Conservation (phyloP, 192 early-diverging fungal genomes). For the Gigaspora rosea region DNA sequence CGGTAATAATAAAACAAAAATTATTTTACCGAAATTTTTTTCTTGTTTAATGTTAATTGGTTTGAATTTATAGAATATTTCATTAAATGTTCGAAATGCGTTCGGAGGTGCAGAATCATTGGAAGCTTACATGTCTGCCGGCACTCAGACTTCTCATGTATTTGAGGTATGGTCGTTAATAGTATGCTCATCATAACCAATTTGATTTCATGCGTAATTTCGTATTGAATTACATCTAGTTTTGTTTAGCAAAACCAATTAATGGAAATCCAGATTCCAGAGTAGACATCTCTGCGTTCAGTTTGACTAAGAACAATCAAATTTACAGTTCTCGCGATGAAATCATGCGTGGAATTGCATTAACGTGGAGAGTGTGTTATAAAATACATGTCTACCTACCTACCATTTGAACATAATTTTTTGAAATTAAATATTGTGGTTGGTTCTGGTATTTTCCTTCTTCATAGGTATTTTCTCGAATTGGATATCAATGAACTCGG, state of each 20-base stretch:
- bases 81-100: conserved; percentile 75
- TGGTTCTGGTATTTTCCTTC: too few relatives aligned
- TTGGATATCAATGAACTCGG: conserved; percentile 67
- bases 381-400: background rate
- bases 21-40: background rate
- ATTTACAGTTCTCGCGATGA: conserved; percentile 77
- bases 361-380: conserved; percentile 56
- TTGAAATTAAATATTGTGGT: too few relatives aligned
- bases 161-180: conserved; percentile 44
- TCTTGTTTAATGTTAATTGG: too few relatives aligned
- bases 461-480: conserved; percentile 38
- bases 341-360: conserved; percentile 56
- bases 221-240: conserved; percentile 46
- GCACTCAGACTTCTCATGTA: conserved; percentile 64
- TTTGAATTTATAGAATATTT: conserved; percentile 36
- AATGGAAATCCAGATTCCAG: conserved; percentile 68
- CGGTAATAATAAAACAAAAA: conserved; percentile 48
- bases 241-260: conserved; percentile 65
- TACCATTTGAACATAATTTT: too few relatives aligned
- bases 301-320: conserved; percentile 62
- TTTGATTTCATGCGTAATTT: background rate
- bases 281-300: conserved; percentile 66
- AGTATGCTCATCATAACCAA: conserved; percentile 13
- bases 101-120: conserved; percentile 89
- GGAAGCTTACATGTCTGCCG: conserved; percentile 73